Evolutionary conservation across 305 asterid species (phyloP).

Genomic region (Fraxinus greggii): DNA sequence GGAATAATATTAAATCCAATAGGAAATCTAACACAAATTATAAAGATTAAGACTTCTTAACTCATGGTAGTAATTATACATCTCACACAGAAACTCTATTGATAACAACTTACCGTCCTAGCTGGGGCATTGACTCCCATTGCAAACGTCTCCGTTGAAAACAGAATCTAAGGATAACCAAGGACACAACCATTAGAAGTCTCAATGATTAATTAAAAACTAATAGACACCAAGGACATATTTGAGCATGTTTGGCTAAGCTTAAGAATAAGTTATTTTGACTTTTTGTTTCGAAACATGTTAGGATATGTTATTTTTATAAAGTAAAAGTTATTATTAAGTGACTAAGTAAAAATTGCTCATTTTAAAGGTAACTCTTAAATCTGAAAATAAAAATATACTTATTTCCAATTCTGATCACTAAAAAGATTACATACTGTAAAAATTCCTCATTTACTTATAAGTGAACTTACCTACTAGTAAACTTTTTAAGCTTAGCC

Average conservation of each 20-base stretch:
- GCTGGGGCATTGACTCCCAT: constrained; percentile 99
- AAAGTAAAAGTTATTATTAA: neutral
- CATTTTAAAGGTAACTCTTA: neutral
- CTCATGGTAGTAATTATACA: constrained; percentile 14
- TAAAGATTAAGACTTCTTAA: constrained; percentile 13
- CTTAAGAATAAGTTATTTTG: neutral
- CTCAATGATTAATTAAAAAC: neutral
- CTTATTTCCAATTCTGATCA: neutral
- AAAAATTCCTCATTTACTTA: neutral
- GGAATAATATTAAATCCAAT: neutral
- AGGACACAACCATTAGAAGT: constrained; percentile 30
- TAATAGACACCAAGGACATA: neutral
- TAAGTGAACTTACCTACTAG: neutral
- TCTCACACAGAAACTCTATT: constrained; percentile 18
- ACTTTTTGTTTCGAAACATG: neutral
- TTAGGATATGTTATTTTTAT: neutral
- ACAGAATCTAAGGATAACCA: constrained; percentile 60
- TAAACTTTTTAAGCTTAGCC: neutral
- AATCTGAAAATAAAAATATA: neutral
- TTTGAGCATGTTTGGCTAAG: neutral
- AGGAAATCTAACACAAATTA: neutral
- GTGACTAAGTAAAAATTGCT: neutral
- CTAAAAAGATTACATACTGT: neutral
- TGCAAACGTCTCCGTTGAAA: constrained; percentile 99
- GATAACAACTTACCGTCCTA: constrained; percentile 69